Base-by-base conservation (phyloP, 306 rosid species). In the Neltuma alba region DNA sequence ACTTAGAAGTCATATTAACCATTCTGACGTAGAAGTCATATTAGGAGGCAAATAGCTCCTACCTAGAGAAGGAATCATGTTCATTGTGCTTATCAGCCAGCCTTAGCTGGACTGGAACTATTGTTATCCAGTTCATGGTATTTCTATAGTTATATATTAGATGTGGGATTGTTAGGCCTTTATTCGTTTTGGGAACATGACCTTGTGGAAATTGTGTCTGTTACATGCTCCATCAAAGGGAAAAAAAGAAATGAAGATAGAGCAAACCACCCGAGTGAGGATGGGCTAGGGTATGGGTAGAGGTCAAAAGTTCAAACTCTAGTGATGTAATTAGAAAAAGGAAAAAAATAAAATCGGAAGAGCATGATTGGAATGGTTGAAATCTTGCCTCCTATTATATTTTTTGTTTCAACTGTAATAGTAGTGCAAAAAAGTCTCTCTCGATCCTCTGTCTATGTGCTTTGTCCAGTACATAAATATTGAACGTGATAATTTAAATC, bases 401-500 rank as follows among this genome's bases (percentile, higher is more conserved):
- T 16, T 55, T 11, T 50, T 69, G 41, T 74, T 74, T 78, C 4
- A 72, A 21, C 70, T 66, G 66, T 55, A 38, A 71, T 40, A 28
- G 2, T 48, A 20, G 34, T 38, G 65, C 42, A 47, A 85, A 69
- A 65, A 37, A 44, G 27, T 28, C 57, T 82, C 47, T 65, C 48
- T 75, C 63, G 57, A 34, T 71, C 54, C 37, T 70, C 23, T 27
- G 18, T 28, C 25, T 72, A 27, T 44, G 75, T 65, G 67, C 52
- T 71, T 83, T 28, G 45, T 25, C 70, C 50, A 28, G 30, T 61
- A 63, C 40, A 20, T 55, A 40, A 23, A 57, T 66, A 80, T 45
- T 88, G 60, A 36, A 64, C 15, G 58, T 69, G 40, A 42, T 45
- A 44, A 60, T 72, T 76, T 70, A 42, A 61, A 40, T 70, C 74